These are phyloP conservation scores for Seiridium cupressi DNA, from an alignment of 2,329 filamentous ascomycete species.

Conservation along the genomic window DNA sequence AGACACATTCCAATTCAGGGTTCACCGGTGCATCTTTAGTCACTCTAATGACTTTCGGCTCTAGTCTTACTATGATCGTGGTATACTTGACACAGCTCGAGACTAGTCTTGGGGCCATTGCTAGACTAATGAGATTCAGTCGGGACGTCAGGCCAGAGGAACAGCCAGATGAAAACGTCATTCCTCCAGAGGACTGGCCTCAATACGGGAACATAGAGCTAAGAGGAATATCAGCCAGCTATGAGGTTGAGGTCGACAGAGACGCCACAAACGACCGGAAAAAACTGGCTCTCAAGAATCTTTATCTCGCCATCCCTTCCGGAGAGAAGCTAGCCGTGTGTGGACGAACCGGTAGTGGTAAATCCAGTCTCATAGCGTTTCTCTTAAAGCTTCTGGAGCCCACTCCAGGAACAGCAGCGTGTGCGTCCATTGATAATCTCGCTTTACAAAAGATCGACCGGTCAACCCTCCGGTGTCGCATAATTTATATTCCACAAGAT, in stretches of 20 bases:
- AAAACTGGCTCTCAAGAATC: neutral
- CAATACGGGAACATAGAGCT: constrained; percentile 27
- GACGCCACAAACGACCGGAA: neutral
- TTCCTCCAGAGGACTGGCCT: constrained; percentile 28
- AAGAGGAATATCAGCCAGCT: constrained; percentile 27
- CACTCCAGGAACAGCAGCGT: constrained; percentile 12
- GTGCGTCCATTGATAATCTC: constrained; percentile 43
- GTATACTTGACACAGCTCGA: constrained; percentile 22
- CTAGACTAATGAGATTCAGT: constrained; percentile 20
- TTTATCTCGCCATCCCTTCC: constrained; percentile 4
- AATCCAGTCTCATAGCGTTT: constrained; percentile 40
- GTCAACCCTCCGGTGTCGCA: constrained; percentile 38
- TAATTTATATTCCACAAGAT: constrained; percentile 55
- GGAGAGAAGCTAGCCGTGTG: constrained; percentile 14
- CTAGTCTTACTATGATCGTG: constrained; percentile 17
- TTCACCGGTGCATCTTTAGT: constrained; percentile 20
- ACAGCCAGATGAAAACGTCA: constrained; percentile 12
- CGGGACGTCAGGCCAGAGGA: constrained; percentile 21
- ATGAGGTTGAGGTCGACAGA: neutral
- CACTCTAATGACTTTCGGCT: constrained; percentile 17
- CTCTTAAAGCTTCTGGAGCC: constrained; percentile 41
- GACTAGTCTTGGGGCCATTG: constrained; percentile 22
- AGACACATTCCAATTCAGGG: constrained; percentile 25
- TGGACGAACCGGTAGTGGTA: constrained; percentile 32
- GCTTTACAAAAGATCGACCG: constrained; percentile 37